Percentiles rank a stretch among this genome's conserved stretches.
Evolutionary conservation across 225 moss, liverwort and hornwort species (phyloP).

Genomic region (Polytrichum formosum): DNA sequence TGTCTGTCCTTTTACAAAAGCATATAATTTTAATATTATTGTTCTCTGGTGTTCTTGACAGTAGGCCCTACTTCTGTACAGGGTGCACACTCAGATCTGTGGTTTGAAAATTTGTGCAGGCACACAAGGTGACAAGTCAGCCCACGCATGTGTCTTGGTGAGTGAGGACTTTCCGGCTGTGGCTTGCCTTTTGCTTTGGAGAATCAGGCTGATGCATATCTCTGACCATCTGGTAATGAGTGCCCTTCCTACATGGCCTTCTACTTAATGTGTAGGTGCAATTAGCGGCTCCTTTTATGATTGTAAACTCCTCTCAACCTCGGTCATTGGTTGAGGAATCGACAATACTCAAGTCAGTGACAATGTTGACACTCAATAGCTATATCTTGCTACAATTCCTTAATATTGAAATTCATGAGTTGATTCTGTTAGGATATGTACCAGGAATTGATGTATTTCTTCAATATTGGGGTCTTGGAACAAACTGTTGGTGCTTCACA

Average conservation of each 20-base stretch:
- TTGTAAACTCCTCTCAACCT: conserved; percentile 4
- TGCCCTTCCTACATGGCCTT: conserved; percentile 45
- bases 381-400: too few species aligned
- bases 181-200: conserved; percentile 47
- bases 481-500: too few species aligned
- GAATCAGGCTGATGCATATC: conserved; percentile 49
- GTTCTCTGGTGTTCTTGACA: not conserved
- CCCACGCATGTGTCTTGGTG: conserved; percentile 92
- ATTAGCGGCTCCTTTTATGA: conserved; percentile 11
- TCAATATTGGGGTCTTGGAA: too few species aligned
- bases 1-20: too few species aligned
- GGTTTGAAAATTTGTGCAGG: conserved; percentile 41
- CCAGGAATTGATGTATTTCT: too few species aligned
- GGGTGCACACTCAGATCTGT: conserved; percentile 12
- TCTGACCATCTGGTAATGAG: conserved; percentile 52
- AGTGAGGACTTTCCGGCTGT: conserved; percentile 63
- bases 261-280: conserved; percentile 34
- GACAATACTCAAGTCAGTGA: not conserved
- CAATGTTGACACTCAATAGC: too few species aligned
- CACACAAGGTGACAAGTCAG: conserved; percentile 77
- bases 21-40: not conserved
- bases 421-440: too few species aligned
- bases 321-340: not conserved
- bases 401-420: too few species aligned
- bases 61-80: not conserved